A percentile compares a stretch with the other conserved stretches of the same genome.
These are phyloP conservation scores for Pyricularia sp. DNA, from an alignment of 2,329 filamentous ascomycete genomes.

Conservation along the genomic window DNA sequence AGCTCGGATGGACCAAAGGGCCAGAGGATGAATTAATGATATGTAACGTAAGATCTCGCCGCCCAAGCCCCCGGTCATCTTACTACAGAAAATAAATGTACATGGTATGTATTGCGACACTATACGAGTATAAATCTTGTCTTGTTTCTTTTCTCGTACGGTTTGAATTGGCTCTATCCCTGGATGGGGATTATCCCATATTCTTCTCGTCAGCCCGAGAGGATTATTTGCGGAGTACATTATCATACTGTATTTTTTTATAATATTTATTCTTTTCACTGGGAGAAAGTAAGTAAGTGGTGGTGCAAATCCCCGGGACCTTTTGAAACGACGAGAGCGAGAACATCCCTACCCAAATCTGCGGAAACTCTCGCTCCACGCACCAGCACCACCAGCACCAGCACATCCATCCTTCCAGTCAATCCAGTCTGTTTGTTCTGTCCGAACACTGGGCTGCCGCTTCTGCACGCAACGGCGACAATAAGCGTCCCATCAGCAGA, in stretches of 20 bases:
- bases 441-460: background rate
- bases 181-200: background rate
- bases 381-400: too few relatives aligned
- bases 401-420: background rate
- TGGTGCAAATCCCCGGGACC: background rate
- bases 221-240: background rate
- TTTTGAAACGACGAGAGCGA: background rate
- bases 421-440: background rate
- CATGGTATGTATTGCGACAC: background rate
- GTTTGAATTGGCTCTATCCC: background rate
- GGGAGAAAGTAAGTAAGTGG: background rate
- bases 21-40: background rate
- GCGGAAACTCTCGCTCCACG: background rate
- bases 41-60: background rate
- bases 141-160: background rate
- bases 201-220: background rate
- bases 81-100: background rate
- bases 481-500: background rate
- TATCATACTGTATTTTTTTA: background rate
- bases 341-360: background rate
- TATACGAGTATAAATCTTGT: background rate
- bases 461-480: background rate
- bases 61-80: background rate
- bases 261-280: background rate
- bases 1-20: background rate